Percentiles rank a stretch among this genome's conserved stretches.
Conservation (phyloP, 768 basidiomycete species). For the Ramaria rubella region DNA sequence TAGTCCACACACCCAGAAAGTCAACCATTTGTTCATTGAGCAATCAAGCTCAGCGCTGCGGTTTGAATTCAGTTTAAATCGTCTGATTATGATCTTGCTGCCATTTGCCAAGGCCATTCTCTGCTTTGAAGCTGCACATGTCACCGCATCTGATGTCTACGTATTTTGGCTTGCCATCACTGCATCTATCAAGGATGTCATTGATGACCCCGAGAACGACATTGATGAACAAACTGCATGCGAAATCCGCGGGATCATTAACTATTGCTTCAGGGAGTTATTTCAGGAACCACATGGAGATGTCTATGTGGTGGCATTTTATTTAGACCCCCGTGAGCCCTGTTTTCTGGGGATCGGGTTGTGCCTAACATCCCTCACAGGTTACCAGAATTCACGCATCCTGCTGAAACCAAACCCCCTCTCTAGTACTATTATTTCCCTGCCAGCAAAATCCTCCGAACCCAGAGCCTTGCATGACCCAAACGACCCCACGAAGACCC, state of each 20-base stretch:
- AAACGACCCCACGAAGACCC: constrained; percentile 15
- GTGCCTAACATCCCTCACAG: constrained; percentile 3
- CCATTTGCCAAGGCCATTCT: constrained; percentile 24
- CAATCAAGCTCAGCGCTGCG: too few species aligned
- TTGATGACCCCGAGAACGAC: not conserved
- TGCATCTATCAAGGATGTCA: constrained; percentile 18
- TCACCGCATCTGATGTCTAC: constrained; percentile 28
- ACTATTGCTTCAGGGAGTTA: constrained; percentile 24
- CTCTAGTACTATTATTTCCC: constrained; percentile 19
- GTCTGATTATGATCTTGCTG: constrained; percentile 11
- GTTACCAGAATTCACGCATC: constrained; percentile 18
- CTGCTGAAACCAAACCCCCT: constrained; percentile 26
- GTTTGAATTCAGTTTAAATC: not conserved
- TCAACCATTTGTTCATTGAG: too few species aligned
- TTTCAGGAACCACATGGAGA: constrained; percentile 26
- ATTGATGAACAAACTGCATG: constrained; percentile 3
- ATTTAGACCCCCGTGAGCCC: constrained; percentile 28
- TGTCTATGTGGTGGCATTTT: constrained; percentile 26
- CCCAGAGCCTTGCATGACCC: too few species aligned
- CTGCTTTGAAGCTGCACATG: constrained; percentile 27
- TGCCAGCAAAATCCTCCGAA: constrained; percentile 14
- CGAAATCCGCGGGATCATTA: too few species aligned
- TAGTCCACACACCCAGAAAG: too few species aligned
- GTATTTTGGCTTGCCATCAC: constrained; percentile 32
- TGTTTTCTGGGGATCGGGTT: too few species aligned